phyloP scores from a whole-genome alignment of 257 asterid species.

The Solanum stenotomum region DNA sequence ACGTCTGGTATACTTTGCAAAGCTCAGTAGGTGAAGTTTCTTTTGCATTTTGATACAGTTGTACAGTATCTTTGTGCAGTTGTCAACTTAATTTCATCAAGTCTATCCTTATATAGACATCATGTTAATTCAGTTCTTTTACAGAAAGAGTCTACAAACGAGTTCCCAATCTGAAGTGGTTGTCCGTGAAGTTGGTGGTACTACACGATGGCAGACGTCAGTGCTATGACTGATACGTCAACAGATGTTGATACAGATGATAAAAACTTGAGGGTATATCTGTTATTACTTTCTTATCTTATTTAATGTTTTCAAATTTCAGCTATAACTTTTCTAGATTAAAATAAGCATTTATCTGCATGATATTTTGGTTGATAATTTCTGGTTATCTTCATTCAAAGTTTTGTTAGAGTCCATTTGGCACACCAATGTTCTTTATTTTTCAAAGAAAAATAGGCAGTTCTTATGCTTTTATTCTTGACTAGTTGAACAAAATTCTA shows the following conservation, averaged over 20 bases:
- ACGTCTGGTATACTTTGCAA: neutral
- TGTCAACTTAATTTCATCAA: neutral
- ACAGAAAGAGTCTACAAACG: constrained; percentile 9
- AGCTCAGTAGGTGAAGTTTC: neutral
- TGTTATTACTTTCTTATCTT: neutral
- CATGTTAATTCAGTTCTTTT: neutral
- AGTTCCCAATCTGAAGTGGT: neutral
- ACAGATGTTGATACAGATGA: constrained; percentile 96
- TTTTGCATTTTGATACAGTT: neutral
- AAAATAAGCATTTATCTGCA: neutral
- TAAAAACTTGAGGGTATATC: constrained; percentile 34
- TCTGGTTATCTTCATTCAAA: neutral
- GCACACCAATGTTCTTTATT: neutral
- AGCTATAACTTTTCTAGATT: neutral
- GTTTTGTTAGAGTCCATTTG: neutral
- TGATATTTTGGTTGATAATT: neutral
- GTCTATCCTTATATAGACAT: neutral
- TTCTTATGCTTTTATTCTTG: neutral
- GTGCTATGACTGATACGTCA: constrained; percentile 84
- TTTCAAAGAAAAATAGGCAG: neutral
- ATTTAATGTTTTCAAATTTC: neutral
- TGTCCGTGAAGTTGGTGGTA: constrained; percentile 18
- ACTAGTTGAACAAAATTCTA: neutral
- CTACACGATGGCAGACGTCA: constrained; percentile 61
- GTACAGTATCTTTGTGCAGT: neutral